Conservation (phyloP, 2,329 filamentous ascomycete species). For the Alternaria sp. region DNA sequence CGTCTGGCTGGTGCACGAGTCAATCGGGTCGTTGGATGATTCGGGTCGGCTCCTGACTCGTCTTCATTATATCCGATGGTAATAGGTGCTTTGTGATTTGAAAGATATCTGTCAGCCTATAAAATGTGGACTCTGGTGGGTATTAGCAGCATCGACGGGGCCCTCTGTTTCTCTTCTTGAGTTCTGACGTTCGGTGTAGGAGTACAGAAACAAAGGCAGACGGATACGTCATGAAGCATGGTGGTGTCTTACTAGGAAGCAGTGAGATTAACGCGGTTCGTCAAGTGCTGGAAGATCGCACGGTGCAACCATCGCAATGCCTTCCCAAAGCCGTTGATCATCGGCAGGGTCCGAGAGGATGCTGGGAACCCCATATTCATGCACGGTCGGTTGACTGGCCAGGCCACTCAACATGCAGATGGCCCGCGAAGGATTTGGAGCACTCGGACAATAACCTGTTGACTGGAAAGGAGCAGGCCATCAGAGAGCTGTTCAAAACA, state of each 20-base stretch:
- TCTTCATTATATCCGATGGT: conserved; percentile 10
- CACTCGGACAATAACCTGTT: not conserved
- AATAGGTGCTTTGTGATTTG: conserved; percentile 7
- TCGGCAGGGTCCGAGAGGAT: conserved; percentile 4
- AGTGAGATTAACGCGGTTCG: conserved; percentile 5
- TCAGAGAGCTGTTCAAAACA: not conserved
- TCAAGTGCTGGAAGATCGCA: not conserved
- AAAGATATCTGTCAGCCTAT: conserved; percentile 4
- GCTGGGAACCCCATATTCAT: conserved; percentile 11
- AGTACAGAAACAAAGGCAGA: not conserved
- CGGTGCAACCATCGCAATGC: conserved; percentile 9
- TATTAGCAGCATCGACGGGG: conserved; percentile 3
- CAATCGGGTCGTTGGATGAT: conserved; percentile 10
- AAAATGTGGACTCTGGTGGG: conserved; percentile 17
- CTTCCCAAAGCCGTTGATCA: conserved; percentile 18
- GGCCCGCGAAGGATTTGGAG: not conserved
- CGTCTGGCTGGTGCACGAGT: conserved; percentile 4
- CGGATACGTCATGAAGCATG: conserved; percentile 2
- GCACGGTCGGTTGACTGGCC: conserved; percentile 2
- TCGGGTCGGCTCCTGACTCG: conserved; percentile 9
- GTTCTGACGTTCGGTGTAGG: not conserved
- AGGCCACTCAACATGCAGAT: not conserved
- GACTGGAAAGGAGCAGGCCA: not conserved
- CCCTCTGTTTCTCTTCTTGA: not conserved
- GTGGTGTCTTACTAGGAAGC: not conserved